These are phyloP conservation scores for Coix lacrymajobi DNA, from an alignment of 176 grass and related monocot genomes.

Conservation along the genomic window DNA sequence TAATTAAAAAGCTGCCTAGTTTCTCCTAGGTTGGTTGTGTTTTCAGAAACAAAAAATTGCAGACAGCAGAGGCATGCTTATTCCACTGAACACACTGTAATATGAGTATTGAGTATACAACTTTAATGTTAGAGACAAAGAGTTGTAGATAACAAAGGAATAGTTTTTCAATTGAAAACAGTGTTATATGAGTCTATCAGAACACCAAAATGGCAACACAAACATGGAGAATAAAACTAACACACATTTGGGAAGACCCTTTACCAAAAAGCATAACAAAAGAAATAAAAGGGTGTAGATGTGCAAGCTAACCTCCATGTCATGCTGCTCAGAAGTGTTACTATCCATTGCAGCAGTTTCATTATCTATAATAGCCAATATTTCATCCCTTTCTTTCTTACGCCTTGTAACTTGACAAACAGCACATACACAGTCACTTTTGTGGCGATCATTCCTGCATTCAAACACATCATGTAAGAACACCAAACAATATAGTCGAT, in stretches of 20 bases:
- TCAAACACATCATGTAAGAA: conserved; percentile 27
- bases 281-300: conserved; percentile 14
- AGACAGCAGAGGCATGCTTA: not conserved
- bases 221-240: conserved; percentile 9
- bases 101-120: not conserved
- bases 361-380: conserved; percentile 37
- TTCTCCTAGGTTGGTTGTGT: not conserved
- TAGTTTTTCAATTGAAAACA: not conserved
- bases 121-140: not conserved
- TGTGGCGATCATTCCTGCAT: conserved; percentile 71
- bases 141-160: not conserved
- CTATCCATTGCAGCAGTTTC: conserved; percentile 31
- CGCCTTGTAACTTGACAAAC: conserved; percentile 79
- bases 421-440: conserved; percentile 68
- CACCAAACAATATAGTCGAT: not conserved
- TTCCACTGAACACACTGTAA: not conserved
- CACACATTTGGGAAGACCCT: not conserved
- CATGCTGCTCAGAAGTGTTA: conserved; percentile 41
- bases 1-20: not conserved
- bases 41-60: not conserved
- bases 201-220: not conserved
- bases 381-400: conserved; percentile 71
- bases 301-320: conserved; percentile 49
- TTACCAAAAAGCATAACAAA: not conserved
- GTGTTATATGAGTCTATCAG: not conserved